Conservation (phyloP, 2,329 filamentous ascomycete genomes). For the Cyanodermella asteris region DNA sequence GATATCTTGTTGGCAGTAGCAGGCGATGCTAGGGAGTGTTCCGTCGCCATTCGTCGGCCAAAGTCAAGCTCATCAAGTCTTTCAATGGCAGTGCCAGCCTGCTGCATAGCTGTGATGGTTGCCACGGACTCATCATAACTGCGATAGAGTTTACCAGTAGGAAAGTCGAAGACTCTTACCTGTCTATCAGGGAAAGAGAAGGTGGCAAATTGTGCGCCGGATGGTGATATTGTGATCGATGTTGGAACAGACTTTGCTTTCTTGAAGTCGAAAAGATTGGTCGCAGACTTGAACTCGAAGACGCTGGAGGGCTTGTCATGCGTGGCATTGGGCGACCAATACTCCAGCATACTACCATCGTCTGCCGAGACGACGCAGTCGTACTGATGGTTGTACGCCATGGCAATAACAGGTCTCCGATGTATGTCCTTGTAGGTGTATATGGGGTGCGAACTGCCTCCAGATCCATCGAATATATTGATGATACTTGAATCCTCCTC, state of each 20-base stretch:
- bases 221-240: conserved; percentile 66
- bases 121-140: conserved; percentile 89
- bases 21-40: conserved; percentile 62
- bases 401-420: conserved; percentile 55
- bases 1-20: conserved; percentile 50
- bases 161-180: conserved; percentile 82
- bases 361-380: conserved; percentile 86
- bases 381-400: conserved; percentile 73
- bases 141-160: conserved; percentile 64
- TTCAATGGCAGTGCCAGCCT: conserved; percentile 62
- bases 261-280: conserved; percentile 90
- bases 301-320: conserved; percentile 86
- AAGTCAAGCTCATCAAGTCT: conserved; percentile 84
- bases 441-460: conserved; percentile 53
- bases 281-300: conserved; percentile 82
- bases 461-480: conserved; percentile 71
- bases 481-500: conserved; percentile 52
- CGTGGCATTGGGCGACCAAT: conserved; percentile 62
- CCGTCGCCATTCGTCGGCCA: conserved; percentile 63
- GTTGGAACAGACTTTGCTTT: conserved; percentile 73
- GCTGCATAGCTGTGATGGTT: conserved; percentile 84
- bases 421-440: conserved; percentile 67
- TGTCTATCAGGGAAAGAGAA: conserved; percentile 88
- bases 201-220: conserved; percentile 65
- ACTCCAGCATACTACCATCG: conserved; percentile 82